These are phyloP conservation scores for Podosphaera leucotricha DNA, from an alignment of 2,329 filamentous ascomycete species.

Conservation along the genomic window DNA sequence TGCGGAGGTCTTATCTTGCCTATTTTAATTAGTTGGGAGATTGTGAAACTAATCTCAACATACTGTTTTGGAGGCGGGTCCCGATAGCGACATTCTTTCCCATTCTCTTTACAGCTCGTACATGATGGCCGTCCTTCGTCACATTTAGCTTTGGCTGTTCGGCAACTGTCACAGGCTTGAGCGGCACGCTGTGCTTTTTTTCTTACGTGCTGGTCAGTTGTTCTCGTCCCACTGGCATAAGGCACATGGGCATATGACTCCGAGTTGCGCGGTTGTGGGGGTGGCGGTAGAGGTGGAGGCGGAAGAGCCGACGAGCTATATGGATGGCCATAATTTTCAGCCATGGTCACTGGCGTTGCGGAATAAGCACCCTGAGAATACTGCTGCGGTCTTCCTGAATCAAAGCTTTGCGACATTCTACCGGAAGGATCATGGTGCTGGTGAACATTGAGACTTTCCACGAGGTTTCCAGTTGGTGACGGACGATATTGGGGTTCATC, in stretches of 20 bases:
- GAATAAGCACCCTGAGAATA: constrained; percentile 7
- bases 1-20: constrained; percentile 30
- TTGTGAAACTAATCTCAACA: constrained; percentile 15
- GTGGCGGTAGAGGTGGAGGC: not conserved
- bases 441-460: constrained; percentile 10
- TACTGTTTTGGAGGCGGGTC: constrained; percentile 84
- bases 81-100: constrained; percentile 62
- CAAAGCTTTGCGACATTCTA: constrained; percentile 5
- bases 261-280: constrained; percentile 5
- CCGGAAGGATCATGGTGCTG: constrained; percentile 10
- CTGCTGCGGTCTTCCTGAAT: constrained; percentile 5
- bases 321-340: constrained; percentile 2
- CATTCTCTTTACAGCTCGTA: constrained; percentile 75
- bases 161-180: constrained; percentile 77
- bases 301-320: constrained; percentile 7
- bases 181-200: constrained; percentile 14
- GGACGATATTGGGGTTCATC: constrained; percentile 18
- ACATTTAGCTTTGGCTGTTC: constrained; percentile 73
- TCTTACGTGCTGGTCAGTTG: constrained; percentile 4
- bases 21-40: constrained; percentile 8
- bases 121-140: constrained; percentile 57
- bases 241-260: constrained; percentile 8
- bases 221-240: constrained; percentile 5
- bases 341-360: constrained; percentile 11
- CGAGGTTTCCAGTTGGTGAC: constrained; percentile 10